phyloP scores from a whole-genome alignment of 441 rosid genomes.

The Populus hybrid region DNA sequence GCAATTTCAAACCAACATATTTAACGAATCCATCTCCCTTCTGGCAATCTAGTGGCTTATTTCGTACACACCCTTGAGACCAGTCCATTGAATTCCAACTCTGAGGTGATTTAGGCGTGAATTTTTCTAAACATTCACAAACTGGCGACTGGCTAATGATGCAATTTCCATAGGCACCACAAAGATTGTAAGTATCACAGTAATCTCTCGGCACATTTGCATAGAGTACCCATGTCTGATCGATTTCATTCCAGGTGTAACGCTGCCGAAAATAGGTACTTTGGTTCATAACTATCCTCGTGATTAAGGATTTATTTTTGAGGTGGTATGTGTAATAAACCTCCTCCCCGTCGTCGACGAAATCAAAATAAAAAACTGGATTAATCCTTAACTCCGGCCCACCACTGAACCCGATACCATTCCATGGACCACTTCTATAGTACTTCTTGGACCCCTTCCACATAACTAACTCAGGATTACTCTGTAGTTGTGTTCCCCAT shows the following conservation, averaged over 20 bases:
- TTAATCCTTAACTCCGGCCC: not conserved
- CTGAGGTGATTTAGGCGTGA: conserved; percentile 22
- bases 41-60: conserved; percentile 21
- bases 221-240: conserved; percentile 1
- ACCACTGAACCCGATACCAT: conserved; percentile 8
- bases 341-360: conserved; percentile 1
- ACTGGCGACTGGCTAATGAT: not conserved
- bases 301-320: not conserved
- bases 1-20: conserved; percentile 22
- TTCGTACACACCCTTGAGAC: conserved; percentile 22
- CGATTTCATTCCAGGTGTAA: not conserved
- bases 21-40: conserved; percentile 26
- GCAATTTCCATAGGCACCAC: conserved; percentile 17
- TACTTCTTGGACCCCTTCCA: not conserved
- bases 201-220: not conserved
- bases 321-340: not conserved
- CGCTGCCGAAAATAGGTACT: not conserved
- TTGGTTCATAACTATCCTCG: conserved; percentile 18
- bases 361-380: not conserved
- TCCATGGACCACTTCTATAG: conserved; percentile 20
- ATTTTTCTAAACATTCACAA: conserved; percentile 40
- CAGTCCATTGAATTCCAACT: conserved; percentile 15
- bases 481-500: not conserved
- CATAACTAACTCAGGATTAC: not conserved
- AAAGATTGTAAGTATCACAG: conserved; percentile 10